Conservation (phyloP, 179 eudicot genomes). For the Amaranthus tricolor region DNA sequence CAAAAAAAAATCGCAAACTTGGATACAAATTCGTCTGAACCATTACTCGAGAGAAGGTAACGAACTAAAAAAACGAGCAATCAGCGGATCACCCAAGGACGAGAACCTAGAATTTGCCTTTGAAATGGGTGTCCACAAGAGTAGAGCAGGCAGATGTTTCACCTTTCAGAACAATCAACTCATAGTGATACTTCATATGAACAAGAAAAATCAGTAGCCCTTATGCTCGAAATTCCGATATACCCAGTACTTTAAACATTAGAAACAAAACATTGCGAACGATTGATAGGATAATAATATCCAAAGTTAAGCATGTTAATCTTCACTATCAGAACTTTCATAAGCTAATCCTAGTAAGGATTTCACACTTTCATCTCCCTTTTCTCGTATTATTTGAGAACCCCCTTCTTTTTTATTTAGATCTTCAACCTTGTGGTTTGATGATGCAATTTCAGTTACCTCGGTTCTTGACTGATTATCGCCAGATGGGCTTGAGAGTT, state of each 20-base stretch:
- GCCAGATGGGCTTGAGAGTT: constrained; percentile 29
- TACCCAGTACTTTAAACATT: not conserved
- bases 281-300: not conserved
- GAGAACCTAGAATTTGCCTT: too few species aligned
- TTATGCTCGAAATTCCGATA: not conserved
- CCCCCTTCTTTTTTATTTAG: constrained; percentile 25
- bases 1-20: too few species aligned
- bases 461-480: constrained; percentile 14
- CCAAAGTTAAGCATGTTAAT: constrained; percentile 21
- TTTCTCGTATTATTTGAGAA: constrained; percentile 18
- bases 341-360: constrained; percentile 70
- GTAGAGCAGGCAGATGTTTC: too few species aligned
- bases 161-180: too few species aligned
- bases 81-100: too few species aligned
- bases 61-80: too few species aligned
- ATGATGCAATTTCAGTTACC: constrained; percentile 11
- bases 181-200: too few species aligned
- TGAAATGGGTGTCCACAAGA: too few species aligned
- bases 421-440: constrained; percentile 24
- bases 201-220: not conserved
- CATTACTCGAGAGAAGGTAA: too few species aligned
- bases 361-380: constrained; percentile 48
- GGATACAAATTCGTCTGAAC: too few species aligned
- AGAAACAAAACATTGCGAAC: not conserved
- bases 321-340: constrained; percentile 82